These are phyloP conservation scores for Dothideomycetes sp. DNA, from an alignment of 2,329 filamentous ascomycete genomes.

Conservation along the genomic window DNA sequence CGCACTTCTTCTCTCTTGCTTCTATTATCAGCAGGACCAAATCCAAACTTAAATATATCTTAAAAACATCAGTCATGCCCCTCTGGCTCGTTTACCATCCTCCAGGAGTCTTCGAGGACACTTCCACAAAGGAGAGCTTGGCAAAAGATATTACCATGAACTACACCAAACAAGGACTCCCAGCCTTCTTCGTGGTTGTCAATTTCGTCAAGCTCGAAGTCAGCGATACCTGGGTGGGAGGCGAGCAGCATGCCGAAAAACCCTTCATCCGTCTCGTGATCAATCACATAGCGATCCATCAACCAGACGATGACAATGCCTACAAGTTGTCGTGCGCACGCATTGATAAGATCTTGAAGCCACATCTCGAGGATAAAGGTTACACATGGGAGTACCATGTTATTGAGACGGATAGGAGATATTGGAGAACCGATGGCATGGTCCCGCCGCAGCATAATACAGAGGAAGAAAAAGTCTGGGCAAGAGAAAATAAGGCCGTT, in stretches of 20 bases:
- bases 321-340: conserved; percentile 12
- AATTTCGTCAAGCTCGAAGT: conserved; percentile 25
- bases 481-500: conserved; percentile 13
- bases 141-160: conserved; percentile 29
- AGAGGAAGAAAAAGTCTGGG: conserved; percentile 27
- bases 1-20: too few relatives aligned
- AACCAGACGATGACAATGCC: conserved; percentile 10
- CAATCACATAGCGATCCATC: conserved; percentile 21
- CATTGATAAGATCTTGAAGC: conserved; percentile 26
- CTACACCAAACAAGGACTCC: conserved; percentile 26
- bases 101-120: conserved; percentile 20
- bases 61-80: too few relatives aligned
- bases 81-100: conserved; percentile 34
- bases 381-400: conserved; percentile 35
- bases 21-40: too few relatives aligned
- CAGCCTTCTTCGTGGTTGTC: conserved; percentile 34
- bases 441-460: conserved; percentile 24
- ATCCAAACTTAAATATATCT: too few relatives aligned
- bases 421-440: conserved; percentile 35
- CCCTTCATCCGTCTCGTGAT: conserved; percentile 28
- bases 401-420: conserved; percentile 29
- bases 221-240: conserved; percentile 22
- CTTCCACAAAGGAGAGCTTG: conserved; percentile 19
- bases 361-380: conserved; percentile 29
- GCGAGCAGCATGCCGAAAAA: conserved; percentile 13